Conservation (phyloP, 1,139 yeast species). For the Nadsonia commutata region DNA sequence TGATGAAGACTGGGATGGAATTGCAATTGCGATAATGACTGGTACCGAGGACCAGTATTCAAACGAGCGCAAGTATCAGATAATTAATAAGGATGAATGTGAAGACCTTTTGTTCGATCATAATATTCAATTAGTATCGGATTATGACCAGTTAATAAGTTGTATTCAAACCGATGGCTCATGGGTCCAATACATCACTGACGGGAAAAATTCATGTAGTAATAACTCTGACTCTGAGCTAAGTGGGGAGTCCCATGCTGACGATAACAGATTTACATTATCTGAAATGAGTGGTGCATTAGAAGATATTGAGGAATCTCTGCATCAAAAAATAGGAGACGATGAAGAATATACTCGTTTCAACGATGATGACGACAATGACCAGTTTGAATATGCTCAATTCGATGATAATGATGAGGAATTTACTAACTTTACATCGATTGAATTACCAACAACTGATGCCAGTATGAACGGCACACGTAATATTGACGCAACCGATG, state of each 20-base stretch:
- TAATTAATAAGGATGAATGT: not conserved
- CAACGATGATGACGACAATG: not conserved
- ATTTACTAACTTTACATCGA: too few species aligned
- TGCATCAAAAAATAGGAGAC: not conserved
- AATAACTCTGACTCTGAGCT: too few species aligned
- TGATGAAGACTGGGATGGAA: not conserved
- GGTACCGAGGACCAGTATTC: not conserved
- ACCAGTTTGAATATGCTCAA: not conserved
- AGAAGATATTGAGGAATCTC: not conserved
- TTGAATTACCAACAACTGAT: too few species aligned
- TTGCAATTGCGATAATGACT: not conserved
- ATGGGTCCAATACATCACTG: not conserved
- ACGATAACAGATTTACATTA: not conserved
- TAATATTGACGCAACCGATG: too few species aligned
- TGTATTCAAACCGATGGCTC: not conserved
- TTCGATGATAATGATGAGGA: not conserved
- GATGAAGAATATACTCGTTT: not conserved
- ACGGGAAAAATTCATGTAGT: too few species aligned
- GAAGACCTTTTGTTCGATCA: not conserved
- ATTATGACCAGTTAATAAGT: not conserved
- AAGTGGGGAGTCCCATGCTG: too few species aligned
- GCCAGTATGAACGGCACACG: too few species aligned
- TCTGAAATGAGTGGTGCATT: not conserved
- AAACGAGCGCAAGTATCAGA: not conserved
- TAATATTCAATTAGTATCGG: not conserved